Conservation (phyloP, 768 basidiomycete species). For the Neoboletus subvelutipes region DNA sequence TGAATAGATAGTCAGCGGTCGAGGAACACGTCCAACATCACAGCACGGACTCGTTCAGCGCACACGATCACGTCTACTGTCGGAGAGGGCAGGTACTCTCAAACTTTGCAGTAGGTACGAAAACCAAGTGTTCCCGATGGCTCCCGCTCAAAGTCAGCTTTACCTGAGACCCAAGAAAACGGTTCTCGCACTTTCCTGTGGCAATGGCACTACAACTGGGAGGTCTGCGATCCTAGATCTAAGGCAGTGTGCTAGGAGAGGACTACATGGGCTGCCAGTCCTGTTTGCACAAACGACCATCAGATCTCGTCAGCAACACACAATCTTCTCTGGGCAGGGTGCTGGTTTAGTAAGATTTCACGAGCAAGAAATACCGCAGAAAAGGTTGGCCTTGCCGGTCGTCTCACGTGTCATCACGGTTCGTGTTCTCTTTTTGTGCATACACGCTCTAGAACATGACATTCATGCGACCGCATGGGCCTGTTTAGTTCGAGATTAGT, state of each 20-base stretch:
- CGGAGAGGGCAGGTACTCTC: neutral
- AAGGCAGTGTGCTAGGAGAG: no score
- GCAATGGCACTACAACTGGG: neutral
- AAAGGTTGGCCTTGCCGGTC: neutral
- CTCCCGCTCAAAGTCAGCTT: neutral
- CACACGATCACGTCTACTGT: neutral
- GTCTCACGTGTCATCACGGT: constrained; percentile 5
- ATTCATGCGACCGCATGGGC: no score
- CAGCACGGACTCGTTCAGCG: neutral
- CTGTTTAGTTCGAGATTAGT: constrained; percentile 3
- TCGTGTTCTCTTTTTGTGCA: neutral
- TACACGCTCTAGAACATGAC: neutral
- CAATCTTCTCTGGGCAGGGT: neutral
- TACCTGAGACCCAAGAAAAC: constrained; percentile 3
- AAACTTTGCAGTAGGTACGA: neutral
- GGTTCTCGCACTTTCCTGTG: constrained; percentile 6
- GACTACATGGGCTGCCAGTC: no score
- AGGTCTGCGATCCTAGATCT: constrained; percentile 6
- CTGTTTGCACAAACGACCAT: neutral
- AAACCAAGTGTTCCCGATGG: neutral
- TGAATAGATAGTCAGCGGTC: neutral
- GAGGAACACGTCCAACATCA: neutral
- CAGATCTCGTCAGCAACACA: neutral
- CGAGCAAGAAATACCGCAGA: neutral
- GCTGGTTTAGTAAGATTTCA: neutral